Evolutionary conservation across 805 yeast genomes (phyloP).

Genomic region (Zygotorulaspora florentina): DNA sequence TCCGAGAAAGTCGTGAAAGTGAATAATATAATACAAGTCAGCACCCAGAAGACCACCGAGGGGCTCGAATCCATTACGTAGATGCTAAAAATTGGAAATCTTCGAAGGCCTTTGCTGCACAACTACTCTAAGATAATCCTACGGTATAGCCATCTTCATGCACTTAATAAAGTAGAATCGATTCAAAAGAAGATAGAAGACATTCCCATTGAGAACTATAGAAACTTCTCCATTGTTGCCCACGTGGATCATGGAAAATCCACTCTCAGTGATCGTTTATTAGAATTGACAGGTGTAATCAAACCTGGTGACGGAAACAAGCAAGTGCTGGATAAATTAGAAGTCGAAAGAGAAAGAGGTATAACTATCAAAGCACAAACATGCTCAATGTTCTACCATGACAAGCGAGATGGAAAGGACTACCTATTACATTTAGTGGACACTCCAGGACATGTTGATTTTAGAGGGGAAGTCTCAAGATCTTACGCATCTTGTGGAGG

Average conservation of each 20-base stretch:
- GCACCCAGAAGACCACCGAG: too few species aligned
- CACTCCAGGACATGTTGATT: slow-evolving; percentile 98
- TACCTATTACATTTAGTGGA: slow-evolving; percentile 87
- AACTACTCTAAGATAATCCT: background rate
- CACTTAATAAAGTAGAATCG: slow-evolving; percentile 7
- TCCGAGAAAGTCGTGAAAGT: too few species aligned
- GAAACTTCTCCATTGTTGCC: slow-evolving; percentile 93
- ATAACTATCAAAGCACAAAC: slow-evolving; percentile 97
- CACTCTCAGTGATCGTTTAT: slow-evolving; percentile 79
- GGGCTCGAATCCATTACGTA: too few species aligned
- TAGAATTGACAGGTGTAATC: slow-evolving; percentile 87
- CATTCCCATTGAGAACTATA: slow-evolving; percentile 76
- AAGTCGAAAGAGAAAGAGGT: slow-evolving; percentile 94
- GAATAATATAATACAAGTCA: too few species aligned
- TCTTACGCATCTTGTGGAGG: slow-evolving; percentile 97
- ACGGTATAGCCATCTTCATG: slow-evolving; percentile 14
- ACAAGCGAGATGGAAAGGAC: slow-evolving; percentile 54
- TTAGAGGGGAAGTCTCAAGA: slow-evolving; percentile 80
- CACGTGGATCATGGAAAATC: slow-evolving; percentile 91
- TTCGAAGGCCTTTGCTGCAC: background rate
- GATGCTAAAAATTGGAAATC: too few species aligned
- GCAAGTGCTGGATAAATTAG: slow-evolving; percentile 86
- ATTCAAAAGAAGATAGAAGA: slow-evolving; percentile 58
- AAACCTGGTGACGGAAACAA: slow-evolving; percentile 61
- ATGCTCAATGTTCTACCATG: slow-evolving; percentile 81